Conservation (phyloP, 768 basidiomycete species). For the Rickenella mellea region DNA sequence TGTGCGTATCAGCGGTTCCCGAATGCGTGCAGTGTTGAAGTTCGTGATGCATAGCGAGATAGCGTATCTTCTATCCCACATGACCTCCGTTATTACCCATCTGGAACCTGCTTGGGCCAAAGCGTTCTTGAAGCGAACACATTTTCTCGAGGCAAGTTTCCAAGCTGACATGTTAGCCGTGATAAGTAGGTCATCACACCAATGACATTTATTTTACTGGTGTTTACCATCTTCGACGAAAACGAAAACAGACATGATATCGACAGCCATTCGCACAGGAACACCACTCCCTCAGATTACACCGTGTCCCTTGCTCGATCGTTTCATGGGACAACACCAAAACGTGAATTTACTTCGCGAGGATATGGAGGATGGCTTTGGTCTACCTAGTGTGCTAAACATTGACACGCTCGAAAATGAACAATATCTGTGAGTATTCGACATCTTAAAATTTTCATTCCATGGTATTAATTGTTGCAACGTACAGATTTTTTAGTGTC, state of each 20-base stretch:
- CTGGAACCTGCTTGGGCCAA: constrained; percentile 71
- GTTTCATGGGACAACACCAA: constrained; percentile 38
- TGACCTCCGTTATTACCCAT: constrained; percentile 63
- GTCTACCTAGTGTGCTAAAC: constrained; percentile 61
- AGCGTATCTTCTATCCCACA: constrained; percentile 57
- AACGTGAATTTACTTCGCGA: constrained; percentile 62
- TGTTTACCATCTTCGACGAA: no score
- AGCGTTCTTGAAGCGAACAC: constrained; percentile 71
- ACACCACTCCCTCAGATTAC: constrained; percentile 78
- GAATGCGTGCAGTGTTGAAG: no score
- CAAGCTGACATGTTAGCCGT: constrained; percentile 81
- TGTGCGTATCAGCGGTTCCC: constrained; percentile 33
- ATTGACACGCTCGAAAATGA: constrained; percentile 66
- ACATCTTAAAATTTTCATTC: background rate
- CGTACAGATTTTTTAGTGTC: constrained; percentile 54
- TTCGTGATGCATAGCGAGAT: constrained; percentile 53
- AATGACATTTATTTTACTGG: background rate
- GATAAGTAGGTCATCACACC: constrained; percentile 40
- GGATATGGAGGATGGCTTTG: constrained; percentile 67
- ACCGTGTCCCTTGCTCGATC: constrained; percentile 51
- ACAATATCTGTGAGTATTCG: constrained; percentile 59
- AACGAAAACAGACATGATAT: constrained; percentile 53
- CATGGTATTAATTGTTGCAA: background rate
- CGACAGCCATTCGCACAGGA: constrained; percentile 65
- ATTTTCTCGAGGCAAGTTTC: constrained; percentile 70